A percentile compares a stretch with the other conserved stretches of the same genome.
These are phyloP conservation scores for Xerophyta viscosa DNA, from an alignment of 106 monocot genomes.

Conservation along the genomic window DNA sequence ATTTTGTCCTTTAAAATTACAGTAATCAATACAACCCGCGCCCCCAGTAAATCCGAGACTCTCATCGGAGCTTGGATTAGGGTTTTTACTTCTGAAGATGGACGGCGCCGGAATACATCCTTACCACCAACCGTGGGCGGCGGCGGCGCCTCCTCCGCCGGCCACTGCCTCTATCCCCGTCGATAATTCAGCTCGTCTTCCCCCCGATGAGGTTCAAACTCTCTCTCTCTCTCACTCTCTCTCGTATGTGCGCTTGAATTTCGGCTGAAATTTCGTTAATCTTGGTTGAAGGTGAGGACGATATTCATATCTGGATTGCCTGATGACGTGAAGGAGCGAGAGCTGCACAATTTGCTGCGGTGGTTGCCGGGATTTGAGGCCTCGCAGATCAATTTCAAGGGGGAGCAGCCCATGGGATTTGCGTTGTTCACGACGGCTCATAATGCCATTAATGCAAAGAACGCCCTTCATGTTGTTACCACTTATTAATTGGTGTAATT, in stretches of 20 bases:
- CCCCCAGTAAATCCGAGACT: no score
- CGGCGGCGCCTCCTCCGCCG: conserved; percentile 19
- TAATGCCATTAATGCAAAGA: conserved; percentile 72
- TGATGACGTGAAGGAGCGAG: conserved; percentile 91
- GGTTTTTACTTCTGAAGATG: conserved; percentile 35
- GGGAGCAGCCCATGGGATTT: conserved; percentile 61
- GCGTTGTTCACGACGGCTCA: conserved; percentile 78
- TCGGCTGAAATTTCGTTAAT: background rate
- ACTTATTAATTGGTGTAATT: background rate
- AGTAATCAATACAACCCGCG: no score
- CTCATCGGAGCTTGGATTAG: no score
- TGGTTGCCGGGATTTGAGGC: conserved; percentile 95
- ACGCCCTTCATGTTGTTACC: conserved; percentile 56
- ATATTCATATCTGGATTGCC: conserved; percentile 91
- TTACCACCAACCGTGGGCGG: conserved; percentile 64
- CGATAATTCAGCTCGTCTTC: conserved; percentile 38
- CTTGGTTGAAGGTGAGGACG: conserved; percentile 53
- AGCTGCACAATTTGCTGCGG: conserved; percentile 85
- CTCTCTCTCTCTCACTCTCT: background rate
- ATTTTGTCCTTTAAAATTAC: no score
- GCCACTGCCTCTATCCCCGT: conserved; percentile 19
- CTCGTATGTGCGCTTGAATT: background rate
- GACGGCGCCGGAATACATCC: conserved; percentile 44
- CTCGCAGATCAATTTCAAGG: conserved; percentile 11
- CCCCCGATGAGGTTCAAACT: conserved; percentile 22